phyloP scores from a whole-genome alignment of 495 filamentous ascomycete genomes.

The Penicillium herquei region DNA sequence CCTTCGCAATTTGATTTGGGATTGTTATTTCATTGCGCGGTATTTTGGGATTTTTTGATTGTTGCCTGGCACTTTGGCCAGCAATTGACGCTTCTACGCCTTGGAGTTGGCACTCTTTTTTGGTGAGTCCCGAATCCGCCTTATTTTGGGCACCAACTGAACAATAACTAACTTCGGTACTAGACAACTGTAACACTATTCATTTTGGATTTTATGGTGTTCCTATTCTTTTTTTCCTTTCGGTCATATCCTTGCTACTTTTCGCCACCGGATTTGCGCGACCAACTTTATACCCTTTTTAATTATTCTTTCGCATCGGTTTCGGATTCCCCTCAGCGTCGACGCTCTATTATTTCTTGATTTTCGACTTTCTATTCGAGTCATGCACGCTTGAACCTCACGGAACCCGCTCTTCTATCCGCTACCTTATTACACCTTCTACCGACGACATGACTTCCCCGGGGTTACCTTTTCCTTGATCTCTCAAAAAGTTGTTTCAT shows the following conservation, averaged over 20 bases:
- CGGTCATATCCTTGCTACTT: constrained; percentile 21
- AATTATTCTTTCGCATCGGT: constrained; percentile 30
- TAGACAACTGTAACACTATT: constrained; percentile 43
- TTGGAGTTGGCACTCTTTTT: constrained; percentile 29
- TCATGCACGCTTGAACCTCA: constrained; percentile 11
- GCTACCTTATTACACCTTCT: constrained; percentile 11
- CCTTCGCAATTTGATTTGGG: constrained; percentile 12
- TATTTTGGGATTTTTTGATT: neutral
- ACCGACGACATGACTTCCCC: constrained; percentile 27
- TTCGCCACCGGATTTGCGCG: constrained; percentile 24
- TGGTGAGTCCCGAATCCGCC: constrained; percentile 26
- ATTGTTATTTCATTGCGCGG: constrained; percentile 6
- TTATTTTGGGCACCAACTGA: constrained; percentile 21
- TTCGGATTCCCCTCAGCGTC: constrained; percentile 29
- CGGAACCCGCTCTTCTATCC: constrained; percentile 8
- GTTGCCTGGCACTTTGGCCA: constrained; percentile 11
- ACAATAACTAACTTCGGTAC: constrained; percentile 15
- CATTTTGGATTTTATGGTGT: constrained; percentile 17
- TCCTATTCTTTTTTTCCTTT: constrained; percentile 7
- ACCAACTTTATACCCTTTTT: constrained; percentile 37
- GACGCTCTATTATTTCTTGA: constrained; percentile 9
- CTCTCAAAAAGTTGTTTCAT: constrained; percentile 35
- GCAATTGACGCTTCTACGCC: constrained; percentile 5
- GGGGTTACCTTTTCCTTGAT: constrained; percentile 27
- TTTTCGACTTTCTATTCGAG: constrained; percentile 11